Evolutionary conservation across 1,139 yeast species (phyloP).

Genomic region (Candida glucosophila): DNA sequence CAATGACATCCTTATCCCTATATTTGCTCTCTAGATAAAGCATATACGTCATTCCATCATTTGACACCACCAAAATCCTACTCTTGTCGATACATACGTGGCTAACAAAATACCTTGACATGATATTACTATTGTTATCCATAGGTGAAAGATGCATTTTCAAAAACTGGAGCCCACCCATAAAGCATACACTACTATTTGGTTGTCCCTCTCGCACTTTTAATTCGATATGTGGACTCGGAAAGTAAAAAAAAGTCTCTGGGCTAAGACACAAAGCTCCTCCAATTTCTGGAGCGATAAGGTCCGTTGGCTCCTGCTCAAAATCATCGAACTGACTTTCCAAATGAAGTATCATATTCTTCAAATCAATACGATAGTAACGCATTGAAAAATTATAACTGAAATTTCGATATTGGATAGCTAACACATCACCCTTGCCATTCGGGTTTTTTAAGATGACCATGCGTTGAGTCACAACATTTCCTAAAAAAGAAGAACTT

Average conservation of each 20-base stretch:
- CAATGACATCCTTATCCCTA: constrained; percentile 1
- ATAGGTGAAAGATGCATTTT: not conserved
- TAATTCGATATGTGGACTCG: constrained; percentile 10
- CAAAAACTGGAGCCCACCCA: not conserved
- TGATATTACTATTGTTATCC: constrained; percentile 1
- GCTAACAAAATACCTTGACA: constrained; percentile 1
- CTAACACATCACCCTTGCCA: constrained; percentile 9
- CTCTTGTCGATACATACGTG: constrained; percentile 16
- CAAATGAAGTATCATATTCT: constrained; percentile 7
- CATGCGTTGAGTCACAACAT: constrained; percentile 19
- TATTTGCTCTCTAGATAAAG: constrained; percentile 13
- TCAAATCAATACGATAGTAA: constrained; percentile 13
- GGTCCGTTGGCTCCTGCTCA: constrained; percentile 22
- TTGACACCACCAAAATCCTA: constrained; percentile 22
- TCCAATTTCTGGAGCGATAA: constrained; percentile 16
- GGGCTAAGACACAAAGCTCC: constrained; percentile 26
- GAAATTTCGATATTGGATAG: constrained; percentile 28
- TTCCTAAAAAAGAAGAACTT: constrained; percentile 18
- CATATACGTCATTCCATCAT: constrained; percentile 22
- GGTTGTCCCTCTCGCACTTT: constrained; percentile 2
- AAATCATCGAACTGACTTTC: constrained; percentile 26
- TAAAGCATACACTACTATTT: not conserved
- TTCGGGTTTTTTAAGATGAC: constrained; percentile 5
- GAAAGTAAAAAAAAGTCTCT: constrained; percentile 24
- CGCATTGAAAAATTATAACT: constrained; percentile 25